phyloP scores from a whole-genome alignment of 257 asterid species.

The Asclepias syriaca region DNA sequence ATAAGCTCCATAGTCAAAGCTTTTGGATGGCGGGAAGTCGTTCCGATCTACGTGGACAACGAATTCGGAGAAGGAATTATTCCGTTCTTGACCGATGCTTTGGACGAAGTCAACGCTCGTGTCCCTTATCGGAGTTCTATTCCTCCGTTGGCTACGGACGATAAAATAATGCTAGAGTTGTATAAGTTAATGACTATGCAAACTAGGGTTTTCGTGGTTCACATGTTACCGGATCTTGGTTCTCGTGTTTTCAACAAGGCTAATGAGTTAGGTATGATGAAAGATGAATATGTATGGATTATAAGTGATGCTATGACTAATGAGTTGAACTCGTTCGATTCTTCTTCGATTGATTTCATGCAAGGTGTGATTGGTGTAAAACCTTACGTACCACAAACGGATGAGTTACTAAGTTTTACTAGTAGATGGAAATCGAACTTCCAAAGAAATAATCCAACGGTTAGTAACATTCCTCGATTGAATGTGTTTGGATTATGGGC shows the following conservation, averaged over 20 bases:
- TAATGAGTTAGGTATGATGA: conserved; percentile 40
- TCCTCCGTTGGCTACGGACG: conserved; percentile 33
- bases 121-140: conserved; percentile 44
- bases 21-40: conserved; percentile 49
- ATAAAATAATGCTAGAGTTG: conserved; percentile 35
- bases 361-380: conserved; percentile 50
- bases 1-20: conserved; percentile 35
- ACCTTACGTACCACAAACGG: conserved; percentile 28
- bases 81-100: conserved; percentile 37
- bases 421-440: conserved; percentile 28
- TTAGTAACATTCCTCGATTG: conserved; percentile 15
- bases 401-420: conserved; percentile 25
- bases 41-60: conserved; percentile 41
- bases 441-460: conserved; percentile 6
- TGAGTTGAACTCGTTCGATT: conserved; percentile 21
- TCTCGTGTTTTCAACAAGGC: conserved; percentile 31
- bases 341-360: conserved; percentile 35
- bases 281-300: conserved; percentile 47
- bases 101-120: conserved; percentile 25
- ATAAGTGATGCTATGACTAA: conserved; percentile 37
- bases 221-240: conserved; percentile 30
- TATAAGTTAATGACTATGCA: conserved; percentile 45
- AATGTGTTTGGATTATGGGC: conserved; percentile 46
- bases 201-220: conserved; percentile 50
- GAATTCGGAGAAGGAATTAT: conserved; percentile 50